Percentiles rank a stretch among this genome's conserved stretches.
Conservation (phyloP, 345 rosid genomes). For the Trapa bicornis region DNA sequence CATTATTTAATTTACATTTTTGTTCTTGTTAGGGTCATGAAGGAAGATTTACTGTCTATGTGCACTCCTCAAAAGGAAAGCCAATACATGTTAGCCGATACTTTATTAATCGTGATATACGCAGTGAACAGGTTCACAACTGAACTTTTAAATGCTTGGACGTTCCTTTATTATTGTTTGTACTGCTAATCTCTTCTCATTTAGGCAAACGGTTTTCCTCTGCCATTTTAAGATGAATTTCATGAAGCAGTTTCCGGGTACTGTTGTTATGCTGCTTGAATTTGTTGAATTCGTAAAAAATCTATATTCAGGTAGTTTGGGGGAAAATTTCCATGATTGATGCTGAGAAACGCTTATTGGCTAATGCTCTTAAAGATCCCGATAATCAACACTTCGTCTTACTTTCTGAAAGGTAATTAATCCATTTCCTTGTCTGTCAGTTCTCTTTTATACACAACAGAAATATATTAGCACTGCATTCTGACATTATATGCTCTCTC, state of each 20-base stretch:
- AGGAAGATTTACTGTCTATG: conserved; percentile 62
- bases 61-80: conserved; percentile 63
- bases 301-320: conserved; percentile 62
- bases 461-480: background rate
- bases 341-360: conserved; percentile 88
- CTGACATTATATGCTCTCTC: background rate
- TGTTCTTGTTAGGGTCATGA: conserved; percentile 52
- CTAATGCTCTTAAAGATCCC: conserved; percentile 75
- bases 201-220: background rate
- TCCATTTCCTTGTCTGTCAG: background rate
- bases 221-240: background rate
- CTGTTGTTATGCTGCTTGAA: background rate
- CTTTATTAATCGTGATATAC: conserved; percentile 60
- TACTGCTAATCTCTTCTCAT: too few species aligned
- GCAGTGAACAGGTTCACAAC: conserved; percentile 45
- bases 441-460: background rate
- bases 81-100: conserved; percentile 69
- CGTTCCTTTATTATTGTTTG: background rate
- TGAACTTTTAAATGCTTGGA: background rate
- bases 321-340: conserved; percentile 96
- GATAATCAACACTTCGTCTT: conserved; percentile 93
- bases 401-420: conserved; percentile 79
- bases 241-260: background rate
- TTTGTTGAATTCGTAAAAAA: background rate
- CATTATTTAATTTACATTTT: background rate